Base-by-base conservation (phyloP, 192 early-diverging fungal species). In the Coemansia sp. region DNA sequence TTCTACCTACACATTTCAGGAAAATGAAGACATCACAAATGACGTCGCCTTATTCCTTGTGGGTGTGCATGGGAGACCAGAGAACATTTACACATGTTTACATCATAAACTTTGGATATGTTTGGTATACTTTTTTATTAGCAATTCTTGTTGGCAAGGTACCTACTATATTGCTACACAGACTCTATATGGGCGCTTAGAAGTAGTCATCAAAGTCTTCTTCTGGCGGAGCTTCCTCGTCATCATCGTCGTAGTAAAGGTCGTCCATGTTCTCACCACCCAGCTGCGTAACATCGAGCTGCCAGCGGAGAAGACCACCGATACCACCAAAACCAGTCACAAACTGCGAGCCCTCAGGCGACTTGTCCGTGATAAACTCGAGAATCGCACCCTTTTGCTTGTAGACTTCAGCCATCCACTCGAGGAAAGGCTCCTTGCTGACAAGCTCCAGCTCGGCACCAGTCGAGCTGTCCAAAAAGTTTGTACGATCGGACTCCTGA, bases 241-340 rank as follows among this genome's bases (percentile, higher is more conserved):
- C 62, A 19, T 64, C 58, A 46, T 67, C 58, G 51, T 64, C 64
- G 37, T 66, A 66, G 58, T 80, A 89, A 74, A 88, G 84, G 57
- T 85, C 84, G 34, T 85, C 83, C 24, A 85, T 82, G 21, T 86
- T 80, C 46, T 81, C 85, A 53, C 86, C 84, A 34, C 81, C 83
- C 34, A 90, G 75, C 69, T 85, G 81, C 15, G 86, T 71, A 55
- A 92, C 83, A 66, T 90, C 85, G 52, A 95, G 86, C 85, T 98
- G 94, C 85, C 97, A 99, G 69, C 97, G 92, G 61, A 98, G 82
- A 22, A 94, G 61, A 15, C 92, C 95, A 47, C 94, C 97, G 64
- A 99, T 97, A 41, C 97, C 97, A 80, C 97, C 97, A 78, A 99
- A 99, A 21, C 97, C 97, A 67, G 90, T 92, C 57, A 96, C 93